Conservation (phyloP, 106 monocot genomes). For the Vanilla planifolia region DNA sequence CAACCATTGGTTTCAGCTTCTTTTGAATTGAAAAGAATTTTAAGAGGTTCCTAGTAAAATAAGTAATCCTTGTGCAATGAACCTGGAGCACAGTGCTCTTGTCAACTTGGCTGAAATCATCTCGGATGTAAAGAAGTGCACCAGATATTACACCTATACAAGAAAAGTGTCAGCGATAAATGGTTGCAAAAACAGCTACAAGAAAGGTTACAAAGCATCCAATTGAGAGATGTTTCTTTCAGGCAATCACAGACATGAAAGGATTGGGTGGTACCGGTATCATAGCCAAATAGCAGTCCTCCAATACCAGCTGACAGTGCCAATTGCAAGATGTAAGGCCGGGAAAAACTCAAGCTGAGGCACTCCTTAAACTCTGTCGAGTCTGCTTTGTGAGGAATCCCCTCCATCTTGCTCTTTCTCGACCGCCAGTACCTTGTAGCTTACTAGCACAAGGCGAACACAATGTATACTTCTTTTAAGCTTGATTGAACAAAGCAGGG, state of each 20-base stretch:
- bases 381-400: slow-evolving; percentile 35
- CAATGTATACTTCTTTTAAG: too few species aligned
- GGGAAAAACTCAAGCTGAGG: slow-evolving; percentile 45
- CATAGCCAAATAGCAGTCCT: slow-evolving; percentile 81
- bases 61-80: neutral
- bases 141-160: slow-evolving; percentile 79
- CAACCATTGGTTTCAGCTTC: neutral
- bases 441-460: too few species aligned
- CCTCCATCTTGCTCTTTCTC: slow-evolving; percentile 52
- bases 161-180: too few species aligned
- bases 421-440: too few species aligned
- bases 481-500: too few species aligned
- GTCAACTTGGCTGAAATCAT: slow-evolving; percentile 61
- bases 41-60: neutral
- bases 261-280: slow-evolving; percentile 51
- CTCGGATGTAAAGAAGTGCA: slow-evolving; percentile 76
- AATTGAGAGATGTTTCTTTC: too few species aligned
- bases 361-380: slow-evolving; percentile 66
- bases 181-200: too few species aligned
- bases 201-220: too few species aligned
- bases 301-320: slow-evolving; percentile 82
- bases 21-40: neutral
- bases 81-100: slow-evolving; percentile 58
- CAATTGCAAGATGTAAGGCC: slow-evolving; percentile 65
- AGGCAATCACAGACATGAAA: neutral